These are phyloP conservation scores for Alternaria brassicae DNA, from an alignment of 2,329 filamentous ascomycete species.

Conservation along the genomic window DNA sequence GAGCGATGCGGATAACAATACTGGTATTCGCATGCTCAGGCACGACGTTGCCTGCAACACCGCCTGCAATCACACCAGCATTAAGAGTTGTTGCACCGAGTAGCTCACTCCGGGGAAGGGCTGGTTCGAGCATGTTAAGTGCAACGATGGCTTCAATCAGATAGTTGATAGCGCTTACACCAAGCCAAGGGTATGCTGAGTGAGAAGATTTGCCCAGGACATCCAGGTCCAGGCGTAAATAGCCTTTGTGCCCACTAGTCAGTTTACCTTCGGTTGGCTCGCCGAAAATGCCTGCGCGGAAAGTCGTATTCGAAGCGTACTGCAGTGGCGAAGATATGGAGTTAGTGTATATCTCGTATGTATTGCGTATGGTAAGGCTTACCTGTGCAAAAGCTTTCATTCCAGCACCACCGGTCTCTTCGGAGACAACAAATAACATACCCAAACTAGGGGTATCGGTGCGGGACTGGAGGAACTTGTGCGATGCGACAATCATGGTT, in stretches of 20 bases:
- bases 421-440: conserved; percentile 73
- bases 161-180: conserved; percentile 80
- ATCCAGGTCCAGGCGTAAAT: conserved; percentile 68
- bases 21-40: conserved; percentile 73
- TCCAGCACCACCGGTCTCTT: conserved; percentile 80
- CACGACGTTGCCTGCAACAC: conserved; percentile 86
- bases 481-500: conserved; percentile 72
- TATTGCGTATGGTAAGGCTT: not conserved
- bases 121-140: conserved; percentile 56
- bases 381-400: conserved; percentile 63
- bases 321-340: conserved; percentile 4
- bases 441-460: conserved; percentile 47
- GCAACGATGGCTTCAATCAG: conserved; percentile 74
- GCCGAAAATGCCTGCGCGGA: conserved; percentile 81
- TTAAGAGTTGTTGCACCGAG: conserved; percentile 74
- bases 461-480: conserved; percentile 56
- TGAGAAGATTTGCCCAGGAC: conserved; percentile 80
- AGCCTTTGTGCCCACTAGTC: conserved; percentile 89
- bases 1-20: conserved; percentile 61
- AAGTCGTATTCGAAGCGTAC: conserved; percentile 48
- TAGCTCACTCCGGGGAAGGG: conserved; percentile 53
- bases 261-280: conserved; percentile 90
- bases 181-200: conserved; percentile 88
- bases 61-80: conserved; percentile 77
- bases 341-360: not conserved